phyloP scores from a whole-genome alignment of 1,139 yeast species.

The Arxiozyma telluris region DNA sequence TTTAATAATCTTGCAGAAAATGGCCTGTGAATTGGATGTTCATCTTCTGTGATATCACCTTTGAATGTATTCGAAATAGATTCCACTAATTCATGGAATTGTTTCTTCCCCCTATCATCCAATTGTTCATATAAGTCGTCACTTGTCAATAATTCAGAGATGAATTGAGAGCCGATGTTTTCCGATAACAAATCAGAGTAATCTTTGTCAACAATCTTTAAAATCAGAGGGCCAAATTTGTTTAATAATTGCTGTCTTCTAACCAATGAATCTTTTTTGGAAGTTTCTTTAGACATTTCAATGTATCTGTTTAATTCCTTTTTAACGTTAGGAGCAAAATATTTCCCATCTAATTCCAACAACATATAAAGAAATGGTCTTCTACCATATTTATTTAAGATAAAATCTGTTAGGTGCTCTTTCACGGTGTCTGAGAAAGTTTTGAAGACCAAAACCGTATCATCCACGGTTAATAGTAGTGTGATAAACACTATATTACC shows the following conservation, averaged over 20 bases:
- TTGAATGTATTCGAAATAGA: constrained; percentile 49
- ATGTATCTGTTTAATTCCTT: constrained; percentile 54
- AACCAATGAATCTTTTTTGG: constrained; percentile 76
- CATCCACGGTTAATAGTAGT: constrained; percentile 82
- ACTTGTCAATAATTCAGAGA: constrained; percentile 62
- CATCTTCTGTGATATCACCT: constrained; percentile 61
- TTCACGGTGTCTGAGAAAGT: constrained; percentile 57
- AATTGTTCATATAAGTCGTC: constrained; percentile 43
- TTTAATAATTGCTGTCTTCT: constrained; percentile 64
- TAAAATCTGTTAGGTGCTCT: constrained; percentile 48
- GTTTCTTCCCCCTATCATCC: constrained; percentile 35
- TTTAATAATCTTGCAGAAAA: constrained; percentile 71
- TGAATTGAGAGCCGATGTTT: constrained; percentile 75
- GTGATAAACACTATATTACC: constrained; percentile 79
- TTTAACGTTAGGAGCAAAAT: constrained; percentile 63
- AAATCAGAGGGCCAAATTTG: constrained; percentile 58
- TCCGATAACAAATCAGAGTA: constrained; percentile 48
- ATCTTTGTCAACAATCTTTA: constrained; percentile 44
- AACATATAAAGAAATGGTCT: constrained; percentile 80
- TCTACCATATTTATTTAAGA: constrained; percentile 71
- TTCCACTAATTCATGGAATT: constrained; percentile 46
- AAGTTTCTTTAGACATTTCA: constrained; percentile 58
- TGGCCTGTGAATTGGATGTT: constrained; percentile 62
- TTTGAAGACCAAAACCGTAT: constrained; percentile 74
- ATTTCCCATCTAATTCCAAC: constrained; percentile 72